Percentiles rank a stretch among this genome's conserved stretches.
phyloP scores from a whole-genome alignment of 2,329 filamentous ascomycete genomes.

The Fusarium virguliforme region DNA sequence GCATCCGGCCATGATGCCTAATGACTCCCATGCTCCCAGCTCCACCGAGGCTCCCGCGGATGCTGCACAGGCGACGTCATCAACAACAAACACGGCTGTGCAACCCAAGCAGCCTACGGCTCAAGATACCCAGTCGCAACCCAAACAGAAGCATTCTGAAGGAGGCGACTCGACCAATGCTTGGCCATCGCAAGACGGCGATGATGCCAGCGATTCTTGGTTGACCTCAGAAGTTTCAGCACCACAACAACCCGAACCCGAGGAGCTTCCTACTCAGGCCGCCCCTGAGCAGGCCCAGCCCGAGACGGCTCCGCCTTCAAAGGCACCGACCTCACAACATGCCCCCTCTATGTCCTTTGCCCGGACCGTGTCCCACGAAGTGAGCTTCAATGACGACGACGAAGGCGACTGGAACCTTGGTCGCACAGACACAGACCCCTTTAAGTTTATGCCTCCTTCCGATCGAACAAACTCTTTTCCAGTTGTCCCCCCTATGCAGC shows the following conservation, averaged over 20 bases:
- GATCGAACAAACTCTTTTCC: conserved; percentile 77
- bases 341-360: conserved; percentile 75
- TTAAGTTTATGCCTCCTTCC: conserved; percentile 71
- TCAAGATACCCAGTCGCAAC: conserved; percentile 35
- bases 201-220: conserved; percentile 48
- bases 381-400: conserved; percentile 74
- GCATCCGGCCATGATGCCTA: conserved; percentile 62
- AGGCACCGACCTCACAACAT: conserved; percentile 66
- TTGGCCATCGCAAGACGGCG: conserved; percentile 45
- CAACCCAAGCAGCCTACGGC: conserved; percentile 25
- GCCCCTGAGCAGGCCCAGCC: conserved; percentile 33
- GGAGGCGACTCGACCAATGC: conserved; percentile 34
- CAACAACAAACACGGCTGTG: conserved; percentile 34
- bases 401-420: conserved; percentile 72
- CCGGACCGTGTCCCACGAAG: conserved; percentile 74
- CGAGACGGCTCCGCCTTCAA: conserved; percentile 36
- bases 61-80: conserved; percentile 45
- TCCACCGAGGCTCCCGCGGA: conserved; percentile 39
- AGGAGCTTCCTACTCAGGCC: conserved; percentile 29
- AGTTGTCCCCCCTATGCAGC: conserved; percentile 63
- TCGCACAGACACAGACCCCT: conserved; percentile 70
- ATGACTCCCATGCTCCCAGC: conserved; percentile 48
- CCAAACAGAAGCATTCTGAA: conserved; percentile 18
- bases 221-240: conserved; percentile 44
- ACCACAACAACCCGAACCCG: conserved; percentile 23